phyloP scores from a whole-genome alignment of 2,329 filamentous ascomycete species.

The Colletotrichum liaoningense region DNA sequence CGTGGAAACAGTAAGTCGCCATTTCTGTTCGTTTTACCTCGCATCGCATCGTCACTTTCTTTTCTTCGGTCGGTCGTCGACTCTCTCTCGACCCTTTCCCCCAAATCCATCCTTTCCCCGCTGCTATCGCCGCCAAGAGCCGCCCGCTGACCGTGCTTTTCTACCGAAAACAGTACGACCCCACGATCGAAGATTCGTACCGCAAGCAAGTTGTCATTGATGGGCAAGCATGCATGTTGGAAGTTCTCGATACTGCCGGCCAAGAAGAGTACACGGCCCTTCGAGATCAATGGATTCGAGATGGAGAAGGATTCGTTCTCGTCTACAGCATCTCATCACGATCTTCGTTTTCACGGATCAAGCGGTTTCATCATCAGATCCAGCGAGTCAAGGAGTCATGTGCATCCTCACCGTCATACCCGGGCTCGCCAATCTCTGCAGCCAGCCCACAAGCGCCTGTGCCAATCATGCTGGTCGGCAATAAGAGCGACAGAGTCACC shows the following conservation, averaged over 20 bases:
- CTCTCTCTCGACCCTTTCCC: slow-evolving; percentile 19
- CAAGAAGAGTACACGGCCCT: slow-evolving; percentile 99
- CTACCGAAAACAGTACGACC: slow-evolving; percentile 73
- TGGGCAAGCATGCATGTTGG: slow-evolving; percentile 94
- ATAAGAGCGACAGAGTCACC: slow-evolving; percentile 97
- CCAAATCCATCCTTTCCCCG: slow-evolving; percentile 23
- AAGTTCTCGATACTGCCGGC: slow-evolving; percentile 95
- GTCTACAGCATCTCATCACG: slow-evolving; percentile 99
- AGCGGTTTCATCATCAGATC: slow-evolving; percentile 96
- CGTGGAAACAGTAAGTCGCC: slow-evolving; percentile 81
- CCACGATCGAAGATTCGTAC: slow-evolving; percentile 89
- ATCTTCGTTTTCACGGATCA: slow-evolving; percentile 94
- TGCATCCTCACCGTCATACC: slow-evolving; percentile 80
- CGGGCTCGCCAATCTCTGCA: slow-evolving; percentile 77
- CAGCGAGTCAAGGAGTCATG: slow-evolving; percentile 96
- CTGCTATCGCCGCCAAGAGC: slow-evolving; percentile 34
- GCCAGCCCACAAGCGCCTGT: slow-evolving; percentile 74
- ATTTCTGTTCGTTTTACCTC: not conserved
- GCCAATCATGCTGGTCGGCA: slow-evolving; percentile 83
- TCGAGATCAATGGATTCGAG: slow-evolving; percentile 97
- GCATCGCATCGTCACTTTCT: slow-evolving; percentile 5
- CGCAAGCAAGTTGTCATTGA: slow-evolving; percentile 94
- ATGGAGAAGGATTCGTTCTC: slow-evolving; percentile 96
- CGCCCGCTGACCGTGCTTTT: slow-evolving; percentile 28
- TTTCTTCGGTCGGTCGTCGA: not conserved